A percentile compares a stretch with the other conserved stretches of the same genome.
phyloP scores from a whole-genome alignment of 2,329 filamentous ascomycete genomes.

The Stromatinia cepivora region DNA sequence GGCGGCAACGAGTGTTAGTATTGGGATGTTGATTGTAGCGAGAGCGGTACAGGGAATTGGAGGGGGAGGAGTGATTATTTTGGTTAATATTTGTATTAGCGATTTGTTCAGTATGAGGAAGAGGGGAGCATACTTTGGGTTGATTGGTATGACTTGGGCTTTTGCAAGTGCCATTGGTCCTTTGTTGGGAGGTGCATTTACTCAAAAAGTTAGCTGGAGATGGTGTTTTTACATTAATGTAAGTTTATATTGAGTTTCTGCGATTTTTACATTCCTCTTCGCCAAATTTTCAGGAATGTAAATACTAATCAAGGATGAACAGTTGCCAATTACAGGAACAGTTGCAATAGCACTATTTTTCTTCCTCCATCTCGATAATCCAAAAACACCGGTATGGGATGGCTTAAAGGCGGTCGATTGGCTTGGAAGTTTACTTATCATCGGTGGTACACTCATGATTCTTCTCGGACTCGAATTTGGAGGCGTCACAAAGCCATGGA shows the following conservation, averaged over 20 bases:
- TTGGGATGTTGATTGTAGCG: conserved; percentile 50
- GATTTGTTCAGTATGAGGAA: conserved; percentile 53
- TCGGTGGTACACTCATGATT: conserved; percentile 79
- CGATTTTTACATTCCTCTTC: not conserved
- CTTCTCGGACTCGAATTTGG: conserved; percentile 85
- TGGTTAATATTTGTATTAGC: conserved; percentile 56
- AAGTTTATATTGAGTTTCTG: conserved; percentile 7
- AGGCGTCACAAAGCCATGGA: conserved; percentile 67
- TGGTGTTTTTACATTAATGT: conserved; percentile 51
- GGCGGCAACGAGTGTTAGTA: conserved; percentile 47
- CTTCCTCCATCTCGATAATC: conserved; percentile 66
- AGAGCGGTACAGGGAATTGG: conserved; percentile 47
- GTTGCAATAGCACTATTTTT: conserved; percentile 56
- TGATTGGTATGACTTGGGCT: conserved; percentile 66
- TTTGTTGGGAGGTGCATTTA: conserved; percentile 65
- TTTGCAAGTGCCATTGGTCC: conserved; percentile 63
- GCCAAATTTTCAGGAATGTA: not conserved
- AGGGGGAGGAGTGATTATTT: conserved; percentile 51
- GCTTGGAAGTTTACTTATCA: conserved; percentile 59
- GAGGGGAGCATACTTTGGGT: conserved; percentile 56
- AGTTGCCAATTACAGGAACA: conserved; percentile 16
- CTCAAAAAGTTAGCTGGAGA: conserved; percentile 58
- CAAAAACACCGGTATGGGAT: conserved; percentile 59
- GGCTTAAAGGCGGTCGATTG: conserved; percentile 64
- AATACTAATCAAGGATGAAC: not conserved